These are phyloP conservation scores for Aspergillus unguis DNA, from an alignment of 2,329 filamentous ascomycete species.

Conservation along the genomic window DNA sequence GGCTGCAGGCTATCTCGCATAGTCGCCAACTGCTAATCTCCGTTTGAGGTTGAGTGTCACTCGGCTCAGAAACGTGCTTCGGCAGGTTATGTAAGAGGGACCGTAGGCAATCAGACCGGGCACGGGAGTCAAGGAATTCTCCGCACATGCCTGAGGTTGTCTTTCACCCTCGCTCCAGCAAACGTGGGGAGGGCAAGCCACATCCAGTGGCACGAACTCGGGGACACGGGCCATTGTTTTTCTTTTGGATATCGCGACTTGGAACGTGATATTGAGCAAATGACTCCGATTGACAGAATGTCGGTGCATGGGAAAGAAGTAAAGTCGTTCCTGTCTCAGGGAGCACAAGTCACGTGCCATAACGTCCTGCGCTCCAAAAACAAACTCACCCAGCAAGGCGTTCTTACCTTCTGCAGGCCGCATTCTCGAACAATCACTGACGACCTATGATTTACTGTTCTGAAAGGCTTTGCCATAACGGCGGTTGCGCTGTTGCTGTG, in stretches of 20 bases:
- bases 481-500: slow-evolving; percentile 6
- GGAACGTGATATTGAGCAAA: too few species aligned
- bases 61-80: too few species aligned
- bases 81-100: slow-evolving; percentile 6
- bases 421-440: slow-evolving; percentile 7
- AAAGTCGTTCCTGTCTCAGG: neutral
- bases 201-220: neutral
- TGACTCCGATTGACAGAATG: neutral
- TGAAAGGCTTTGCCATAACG: neutral
- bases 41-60: neutral
- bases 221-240: neutral
- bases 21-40: slow-evolving; percentile 1
- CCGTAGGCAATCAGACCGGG: neutral
- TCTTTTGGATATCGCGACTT: too few species aligned
- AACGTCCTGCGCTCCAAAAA: slow-evolving; percentile 11
- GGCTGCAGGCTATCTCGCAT: slow-evolving; percentile 9
- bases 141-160: neutral
- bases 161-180: slow-evolving; percentile 4
- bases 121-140: neutral
- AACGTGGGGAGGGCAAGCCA: neutral
- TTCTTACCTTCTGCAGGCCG: slow-evolving; percentile 4
- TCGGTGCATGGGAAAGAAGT: neutral
- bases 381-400: slow-evolving; percentile 8
- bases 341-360: slow-evolving; percentile 7
- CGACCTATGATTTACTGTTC: slow-evolving; percentile 7